Evolutionary conservation across 768 basidiomycete genomes (phyloP), one percentile per base, ranked within the genome.

Genomic region (Hortiboletus campestris): DNA sequence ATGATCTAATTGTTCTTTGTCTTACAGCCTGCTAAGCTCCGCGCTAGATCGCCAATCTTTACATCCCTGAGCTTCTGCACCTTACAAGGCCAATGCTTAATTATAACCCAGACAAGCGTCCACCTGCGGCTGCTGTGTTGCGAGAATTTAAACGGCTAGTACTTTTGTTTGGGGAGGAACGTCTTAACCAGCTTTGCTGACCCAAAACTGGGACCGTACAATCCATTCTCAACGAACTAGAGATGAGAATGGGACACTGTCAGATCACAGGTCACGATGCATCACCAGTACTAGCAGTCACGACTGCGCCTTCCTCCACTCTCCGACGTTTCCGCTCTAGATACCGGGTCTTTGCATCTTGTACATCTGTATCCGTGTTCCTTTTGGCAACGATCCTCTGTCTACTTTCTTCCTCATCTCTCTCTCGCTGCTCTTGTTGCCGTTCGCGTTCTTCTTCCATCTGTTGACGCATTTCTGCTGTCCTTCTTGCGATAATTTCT

Each of bases 401-500:
- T 36, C 80, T 76, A n/a, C 80, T 83, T 63, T 86, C 84, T 49
- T 84, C 76, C 50, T 88, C 87, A 36, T 79, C 78, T 57, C 75
- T 76, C 62, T 81, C 80, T 66, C 74, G 83, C 67, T 85, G 84
- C 55, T 75, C 67, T 56, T 76, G 75, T 39, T 83, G 62, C 57
- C 87, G 82, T 58, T 81, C 79, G 49, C 80, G 76, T 67, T 96
- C 91, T 61, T 84, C 86, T 49, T 83, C 82, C 77, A 97, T 75
- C 72, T 98, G 94, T 49, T 78, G 75, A 57, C 82, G 82, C 25
- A 98, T 82, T 68, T 97, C 88, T 53, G 82, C 78, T 19, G 82
- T 76, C 64, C 96, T 83, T 53, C 97, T 82, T 66, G 91, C 89
- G 56, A 91, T 87, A 49, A 95, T 89, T 71, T 96, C 94, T 62